Evolutionary conservation across 2,329 filamentous ascomycete species (phyloP), one percentile per base, ranked within the genome.

Genomic region (Sarocladium strictum): DNA sequence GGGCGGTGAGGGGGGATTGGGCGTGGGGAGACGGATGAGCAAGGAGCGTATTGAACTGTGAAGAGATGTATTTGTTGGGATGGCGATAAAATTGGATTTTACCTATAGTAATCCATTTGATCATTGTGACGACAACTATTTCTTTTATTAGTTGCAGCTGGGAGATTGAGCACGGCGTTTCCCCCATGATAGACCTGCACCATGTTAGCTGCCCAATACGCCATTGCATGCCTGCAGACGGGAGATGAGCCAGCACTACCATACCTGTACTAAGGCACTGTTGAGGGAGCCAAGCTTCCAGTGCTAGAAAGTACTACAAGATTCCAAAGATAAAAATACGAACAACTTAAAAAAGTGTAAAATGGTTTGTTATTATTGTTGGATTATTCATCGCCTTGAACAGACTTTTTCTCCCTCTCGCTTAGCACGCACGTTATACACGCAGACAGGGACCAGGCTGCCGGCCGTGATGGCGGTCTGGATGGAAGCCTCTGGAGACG

Each of bases 91-190:
- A 32, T 32, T n/a, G n/a, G n/a, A n/a, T n/a, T n/a, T n/a, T n/a
- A n/a, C n/a, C n/a, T n/a, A n/a, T n/a, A n/a, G n/a, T n/a, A n/a
- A n/a, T n/a, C n/a, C n/a, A 41, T 37, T 50, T 43, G 19, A 51
- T 54, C 32, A 6, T 41, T 33, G n/a, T n/a, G n/a, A n/a, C n/a
- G n/a, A n/a, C n/a, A n/a, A n/a, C n/a, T 37, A 11, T 32, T 50
- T 55, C 17, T 32, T 50, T 55, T 17, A 24, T 40, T 38, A 19
- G n/a, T n/a, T n/a, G n/a, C n/a, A n/a, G n/a, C n/a, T n/a, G n/a
- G n/a, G n/a, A n/a, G n/a, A n/a, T n/a, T n/a, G n/a, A n/a, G n/a
- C n/a, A n/a, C n/a, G n/a, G n/a, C n/a, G n/a, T n/a, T n/a, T n/a
- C n/a, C 12, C 9, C n/a, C 5, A 15, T 38, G 7, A n/a, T n/a